Base-by-base conservation (phyloP, 2,329 filamentous ascomycete species). In the Trichophyton benhamiae region DNA sequence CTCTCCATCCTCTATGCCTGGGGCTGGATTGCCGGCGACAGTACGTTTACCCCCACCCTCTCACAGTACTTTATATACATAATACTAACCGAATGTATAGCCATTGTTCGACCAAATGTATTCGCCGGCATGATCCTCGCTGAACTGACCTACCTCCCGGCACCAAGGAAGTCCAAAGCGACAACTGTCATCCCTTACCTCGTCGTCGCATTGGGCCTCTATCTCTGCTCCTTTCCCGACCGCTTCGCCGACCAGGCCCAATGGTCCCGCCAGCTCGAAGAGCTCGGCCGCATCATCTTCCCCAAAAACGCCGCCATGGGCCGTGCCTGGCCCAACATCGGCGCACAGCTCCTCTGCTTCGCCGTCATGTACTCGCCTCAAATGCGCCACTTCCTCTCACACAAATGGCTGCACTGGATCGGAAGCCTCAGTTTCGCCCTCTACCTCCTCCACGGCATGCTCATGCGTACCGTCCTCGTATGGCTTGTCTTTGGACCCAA, bases 351-450 rank as follows among this genome's bases (percentile, higher is more conserved):
- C 22, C 74, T 83, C 58, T 73, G 78, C 2, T 67, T 83, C 3
- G 80, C 78, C 8, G 75, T 83, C 63, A 77, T 83, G 67, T 79
- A 82, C 66, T 82, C 79, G 0, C 76, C 77, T 0, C 69, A 72
- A 30, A 72, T 80, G 33, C 82, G 83, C 63, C 77, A 76, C 58
- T 65, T 80, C 0, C 76, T 86, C 2, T 81, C 81, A 3, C 79
- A 78, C 62, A 78, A 77, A 36, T 76, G 78, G 60, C 78, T 86
- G 49, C 76, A 83, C 52, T 86, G 83, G 79, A 78, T 86, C 11
- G 84, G 84, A 52, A 82, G 81, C 67, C 80, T 85, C 72, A 83
- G 81, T 52, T 86, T 86, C 67, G 82, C 83, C 0, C 81, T 87
- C 13, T 86, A 86, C 67, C 77, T 87, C 5, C 72, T 86, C 20